These are phyloP conservation scores for Boletus pseudo-olivaceus DNA, from an alignment of 768 basidiomycete genomes.

Conservation along the genomic window DNA sequence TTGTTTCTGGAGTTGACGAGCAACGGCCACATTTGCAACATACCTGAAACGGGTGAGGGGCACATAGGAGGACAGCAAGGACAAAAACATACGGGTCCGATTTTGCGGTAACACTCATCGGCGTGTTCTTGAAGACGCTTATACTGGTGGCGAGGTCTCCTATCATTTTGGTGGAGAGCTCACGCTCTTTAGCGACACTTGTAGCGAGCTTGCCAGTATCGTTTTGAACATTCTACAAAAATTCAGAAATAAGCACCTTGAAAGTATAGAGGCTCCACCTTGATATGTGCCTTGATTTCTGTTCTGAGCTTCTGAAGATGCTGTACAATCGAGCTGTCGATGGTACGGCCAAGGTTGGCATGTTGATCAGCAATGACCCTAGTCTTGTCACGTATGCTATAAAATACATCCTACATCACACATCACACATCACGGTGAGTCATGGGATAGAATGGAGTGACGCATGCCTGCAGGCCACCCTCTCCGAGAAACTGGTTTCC, in stretches of 20 bases:
- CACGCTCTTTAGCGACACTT: slow-evolving; percentile 85
- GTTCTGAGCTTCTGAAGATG: slow-evolving; percentile 92
- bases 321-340: slow-evolving; percentile 96
- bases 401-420: slow-evolving; percentile 75
- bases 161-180: slow-evolving; percentile 79
- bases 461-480: slow-evolving; percentile 78
- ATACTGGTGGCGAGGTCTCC: slow-evolving; percentile 85
- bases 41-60: slow-evolving; percentile 38
- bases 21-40: slow-evolving; percentile 67
- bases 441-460: neutral
- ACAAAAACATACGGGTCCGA: slow-evolving; percentile 11
- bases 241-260: neutral
- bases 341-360: slow-evolving; percentile 91
- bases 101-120: slow-evolving; percentile 72
- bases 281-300: slow-evolving; percentile 98
- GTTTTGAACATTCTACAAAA: slow-evolving; percentile 79
- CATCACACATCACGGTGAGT: neutral
- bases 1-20: slow-evolving; percentile 82
- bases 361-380: slow-evolving; percentile 93
- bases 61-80: neutral
- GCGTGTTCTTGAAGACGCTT: slow-evolving; percentile 93
- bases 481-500: slow-evolving; percentile 99
- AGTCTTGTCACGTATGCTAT: slow-evolving; percentile 89
- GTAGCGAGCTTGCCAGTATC: slow-evolving; percentile 92
- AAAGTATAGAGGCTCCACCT: slow-evolving; percentile 42